Conservation (phyloP, 2,329 filamentous ascomycete species). For the Xylaria sp. region DNA sequence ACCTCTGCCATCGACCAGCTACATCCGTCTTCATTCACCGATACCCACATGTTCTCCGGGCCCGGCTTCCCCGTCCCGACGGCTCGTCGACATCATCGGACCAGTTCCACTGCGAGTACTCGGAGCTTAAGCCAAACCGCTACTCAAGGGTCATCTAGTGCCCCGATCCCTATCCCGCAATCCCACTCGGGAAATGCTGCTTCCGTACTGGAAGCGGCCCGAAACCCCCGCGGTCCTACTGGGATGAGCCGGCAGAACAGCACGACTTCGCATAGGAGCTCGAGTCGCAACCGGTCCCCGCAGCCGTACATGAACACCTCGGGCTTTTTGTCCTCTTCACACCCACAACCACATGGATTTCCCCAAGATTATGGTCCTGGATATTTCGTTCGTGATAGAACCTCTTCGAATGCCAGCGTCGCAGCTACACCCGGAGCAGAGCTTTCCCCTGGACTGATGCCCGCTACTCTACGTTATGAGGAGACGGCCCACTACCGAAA, state of each 20-base stretch:
- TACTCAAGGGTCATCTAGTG: constrained; percentile 47
- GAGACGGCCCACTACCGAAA: constrained; percentile 65
- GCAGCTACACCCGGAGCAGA: constrained; percentile 51
- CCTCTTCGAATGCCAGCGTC: constrained; percentile 47
- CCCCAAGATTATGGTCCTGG: constrained; percentile 37
- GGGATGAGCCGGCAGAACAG: constrained; percentile 59
- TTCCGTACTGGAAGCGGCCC: constrained; percentile 52
- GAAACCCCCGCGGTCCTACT: constrained; percentile 49
- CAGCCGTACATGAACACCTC: constrained; percentile 39
- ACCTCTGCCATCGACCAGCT: constrained; percentile 53
- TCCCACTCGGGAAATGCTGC: constrained; percentile 46
- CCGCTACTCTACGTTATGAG: constrained; percentile 65
- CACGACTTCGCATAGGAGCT: constrained; percentile 57
- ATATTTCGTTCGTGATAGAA: constrained; percentile 43
- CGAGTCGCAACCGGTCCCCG: constrained; percentile 49
- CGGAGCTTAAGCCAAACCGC: constrained; percentile 55
- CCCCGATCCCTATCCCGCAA: constrained; percentile 39
- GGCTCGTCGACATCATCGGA: constrained; percentile 61
- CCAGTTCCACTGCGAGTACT: constrained; percentile 60
- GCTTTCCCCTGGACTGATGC: constrained; percentile 60
- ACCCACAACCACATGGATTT: constrained; percentile 53
- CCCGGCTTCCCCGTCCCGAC: constrained; percentile 63
- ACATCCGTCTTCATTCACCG: constrained; percentile 47
- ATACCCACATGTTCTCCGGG: constrained; percentile 61
- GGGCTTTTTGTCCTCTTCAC: constrained; percentile 46